Conservation (phyloP, 1,284 basidiomycete species). For the Trichosporon faecale region DNA sequence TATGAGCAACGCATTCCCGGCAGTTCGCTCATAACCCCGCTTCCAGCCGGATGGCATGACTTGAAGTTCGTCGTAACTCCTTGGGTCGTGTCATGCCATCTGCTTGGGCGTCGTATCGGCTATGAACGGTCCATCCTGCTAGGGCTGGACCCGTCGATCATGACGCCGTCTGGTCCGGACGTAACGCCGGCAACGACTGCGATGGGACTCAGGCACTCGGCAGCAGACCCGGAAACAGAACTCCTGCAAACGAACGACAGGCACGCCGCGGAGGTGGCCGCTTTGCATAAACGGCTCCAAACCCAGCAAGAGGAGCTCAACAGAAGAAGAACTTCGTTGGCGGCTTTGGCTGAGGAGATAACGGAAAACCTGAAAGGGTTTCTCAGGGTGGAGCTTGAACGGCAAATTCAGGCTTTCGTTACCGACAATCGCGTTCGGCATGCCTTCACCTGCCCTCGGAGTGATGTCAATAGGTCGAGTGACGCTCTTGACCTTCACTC, state of each 20-base stretch:
- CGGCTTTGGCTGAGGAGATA: background rate
- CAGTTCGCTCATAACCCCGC: background rate
- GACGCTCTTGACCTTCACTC: background rate
- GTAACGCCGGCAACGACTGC: background rate
- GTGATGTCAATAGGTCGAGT: background rate
- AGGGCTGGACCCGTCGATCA: background rate
- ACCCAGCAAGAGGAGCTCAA: background rate
- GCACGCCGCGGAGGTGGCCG: background rate
- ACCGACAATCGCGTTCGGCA: background rate
- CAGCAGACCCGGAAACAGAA: background rate
- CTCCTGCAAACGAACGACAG: background rate
- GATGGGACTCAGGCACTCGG: background rate
- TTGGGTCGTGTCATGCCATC: background rate
- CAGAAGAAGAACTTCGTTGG: no score
- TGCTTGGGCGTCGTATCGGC: background rate
- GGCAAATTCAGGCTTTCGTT: background rate
- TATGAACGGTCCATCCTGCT: background rate
- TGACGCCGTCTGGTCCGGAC: background rate
- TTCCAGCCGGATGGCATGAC: background rate
- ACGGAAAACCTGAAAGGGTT: background rate
- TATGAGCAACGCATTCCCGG: background rate
- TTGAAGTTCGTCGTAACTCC: background rate
- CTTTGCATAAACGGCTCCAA: background rate
- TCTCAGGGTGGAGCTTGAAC: background rate
- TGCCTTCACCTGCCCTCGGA: background rate